phyloP scores from a whole-genome alignment of 306 rosid genomes.

The Notholithocarpus densiflorus region DNA sequence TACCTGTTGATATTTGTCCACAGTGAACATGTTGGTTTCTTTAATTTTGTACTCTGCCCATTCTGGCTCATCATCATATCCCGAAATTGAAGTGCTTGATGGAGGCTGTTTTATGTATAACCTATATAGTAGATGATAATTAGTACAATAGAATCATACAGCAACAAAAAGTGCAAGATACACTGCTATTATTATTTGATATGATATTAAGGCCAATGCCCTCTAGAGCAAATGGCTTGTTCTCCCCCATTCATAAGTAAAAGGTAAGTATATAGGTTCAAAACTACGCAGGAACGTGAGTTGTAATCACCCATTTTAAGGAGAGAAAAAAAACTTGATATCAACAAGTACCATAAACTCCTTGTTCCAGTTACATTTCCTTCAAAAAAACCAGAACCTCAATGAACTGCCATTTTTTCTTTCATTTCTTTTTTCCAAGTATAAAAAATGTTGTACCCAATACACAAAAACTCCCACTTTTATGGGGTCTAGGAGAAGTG shows the following conservation, averaged over 20 bases:
- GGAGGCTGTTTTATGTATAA: constrained; percentile 75
- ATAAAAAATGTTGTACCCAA: not conserved
- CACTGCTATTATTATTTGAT: not conserved
- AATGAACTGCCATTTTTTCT: no score
- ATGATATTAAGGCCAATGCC: not conserved
- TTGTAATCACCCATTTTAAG: not conserved
- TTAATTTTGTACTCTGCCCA: constrained; percentile 97
- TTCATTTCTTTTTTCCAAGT: not conserved
- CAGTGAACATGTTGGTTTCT: constrained; percentile 92
- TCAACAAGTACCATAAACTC: not conserved
- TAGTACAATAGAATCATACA: not conserved
- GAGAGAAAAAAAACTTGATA: not conserved
- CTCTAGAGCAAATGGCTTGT: not conserved
- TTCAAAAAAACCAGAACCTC: not conserved
- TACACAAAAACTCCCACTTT: no score
- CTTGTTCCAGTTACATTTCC: not conserved
- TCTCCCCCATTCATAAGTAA: not conserved
- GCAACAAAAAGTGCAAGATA: not conserved
- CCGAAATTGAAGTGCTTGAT: constrained; percentile 57
- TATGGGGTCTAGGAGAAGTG: no score
- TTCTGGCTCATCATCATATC: constrained; percentile 50
- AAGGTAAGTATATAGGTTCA: not conserved
- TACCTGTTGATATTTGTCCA: constrained; percentile 97
- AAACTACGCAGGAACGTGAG: not conserved
- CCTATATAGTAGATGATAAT: constrained; percentile 37